Conservation (phyloP, 805 yeast genomes). For the Ogataea pignaliae region DNA sequence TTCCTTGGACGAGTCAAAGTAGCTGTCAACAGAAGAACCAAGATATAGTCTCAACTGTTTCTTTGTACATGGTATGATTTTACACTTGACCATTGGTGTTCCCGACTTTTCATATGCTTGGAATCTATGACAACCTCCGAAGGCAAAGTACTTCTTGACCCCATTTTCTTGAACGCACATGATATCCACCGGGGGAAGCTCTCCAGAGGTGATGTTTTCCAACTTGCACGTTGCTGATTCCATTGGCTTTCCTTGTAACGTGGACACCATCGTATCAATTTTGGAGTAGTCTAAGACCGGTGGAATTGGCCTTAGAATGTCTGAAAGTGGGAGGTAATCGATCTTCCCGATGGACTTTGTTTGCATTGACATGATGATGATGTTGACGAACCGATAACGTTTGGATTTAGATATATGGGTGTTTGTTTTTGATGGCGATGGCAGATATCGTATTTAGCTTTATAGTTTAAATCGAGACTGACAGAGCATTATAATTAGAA, state of each 20-base stretch:
- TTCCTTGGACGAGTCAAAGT: constrained; percentile 28
- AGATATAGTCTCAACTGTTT: constrained; percentile 62
- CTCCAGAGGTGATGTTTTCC: constrained; percentile 50
- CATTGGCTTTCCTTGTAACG: constrained; percentile 58
- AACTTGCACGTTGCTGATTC: constrained; percentile 55
- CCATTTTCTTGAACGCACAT: constrained; percentile 63
- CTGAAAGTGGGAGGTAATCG: constrained; percentile 57
- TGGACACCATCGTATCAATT: constrained; percentile 75
- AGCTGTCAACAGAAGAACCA: constrained; percentile 60
- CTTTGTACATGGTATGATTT: constrained; percentile 70
- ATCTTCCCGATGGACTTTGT: constrained; percentile 48
- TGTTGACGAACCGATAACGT: not conserved
- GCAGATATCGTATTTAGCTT: not conserved
- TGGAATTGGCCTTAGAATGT: constrained; percentile 76
- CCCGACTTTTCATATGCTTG: constrained; percentile 73
- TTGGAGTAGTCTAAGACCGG: constrained; percentile 75
- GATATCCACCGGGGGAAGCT: constrained; percentile 80
- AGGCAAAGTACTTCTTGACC: constrained; percentile 64
- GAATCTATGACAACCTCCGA: constrained; percentile 88
- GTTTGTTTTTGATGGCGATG: not conserved
- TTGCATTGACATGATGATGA: constrained; percentile 59
- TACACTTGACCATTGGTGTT: constrained; percentile 55
- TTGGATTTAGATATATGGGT: not conserved
- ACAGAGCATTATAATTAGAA: no score
- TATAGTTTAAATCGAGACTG: no score